These are phyloP conservation scores for Hyphopichia burtonii DNA, from an alignment of 1,139 yeast species.

Conservation along the genomic window DNA sequence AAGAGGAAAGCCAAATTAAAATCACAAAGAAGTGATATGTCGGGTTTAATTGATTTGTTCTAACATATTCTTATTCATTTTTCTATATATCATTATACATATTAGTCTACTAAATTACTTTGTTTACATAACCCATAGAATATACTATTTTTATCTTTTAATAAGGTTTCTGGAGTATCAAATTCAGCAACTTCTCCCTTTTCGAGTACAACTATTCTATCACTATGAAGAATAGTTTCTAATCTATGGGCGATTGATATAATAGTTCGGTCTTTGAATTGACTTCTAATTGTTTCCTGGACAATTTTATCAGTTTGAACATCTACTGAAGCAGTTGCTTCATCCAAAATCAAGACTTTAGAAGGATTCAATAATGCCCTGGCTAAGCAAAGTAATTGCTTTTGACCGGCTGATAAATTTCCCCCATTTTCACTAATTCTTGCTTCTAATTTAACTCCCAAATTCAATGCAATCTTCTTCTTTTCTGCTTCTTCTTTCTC, in stretches of 20 bases:
- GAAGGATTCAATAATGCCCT: constrained; percentile 19
- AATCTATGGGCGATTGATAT: constrained; percentile 26
- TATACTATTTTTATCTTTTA: constrained; percentile 14
- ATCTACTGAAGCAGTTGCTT: constrained; percentile 28
- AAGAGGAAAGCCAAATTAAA: constrained; percentile 31
- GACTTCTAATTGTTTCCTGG: constrained; percentile 22
- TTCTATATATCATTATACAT: neutral
- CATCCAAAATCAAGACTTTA: constrained; percentile 23
- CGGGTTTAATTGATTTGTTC: constrained; percentile 20
- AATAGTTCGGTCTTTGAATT: constrained; percentile 23
- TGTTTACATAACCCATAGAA: constrained; percentile 21
- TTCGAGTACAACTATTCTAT: constrained; percentile 23
- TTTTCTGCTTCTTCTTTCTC: constrained; percentile 15
- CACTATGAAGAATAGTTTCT: constrained; percentile 26
- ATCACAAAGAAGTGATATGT: constrained; percentile 36
- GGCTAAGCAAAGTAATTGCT: constrained; percentile 20
- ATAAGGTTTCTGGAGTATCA: constrained; percentile 18
- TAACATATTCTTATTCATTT: neutral
- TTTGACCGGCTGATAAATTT: constrained; percentile 22
- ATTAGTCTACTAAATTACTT: constrained; percentile 15
- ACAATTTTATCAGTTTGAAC: constrained; percentile 26
- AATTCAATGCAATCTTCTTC: constrained; percentile 11
- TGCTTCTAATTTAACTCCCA: constrained; percentile 16
- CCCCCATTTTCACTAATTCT: constrained; percentile 18
- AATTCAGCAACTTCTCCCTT: constrained; percentile 22